Percentiles rank a stretch among this genome's conserved stretches.
phyloP scores from a whole-genome alignment of 768 basidiomycete genomes.

The Lanmaoa rubissima region DNA sequence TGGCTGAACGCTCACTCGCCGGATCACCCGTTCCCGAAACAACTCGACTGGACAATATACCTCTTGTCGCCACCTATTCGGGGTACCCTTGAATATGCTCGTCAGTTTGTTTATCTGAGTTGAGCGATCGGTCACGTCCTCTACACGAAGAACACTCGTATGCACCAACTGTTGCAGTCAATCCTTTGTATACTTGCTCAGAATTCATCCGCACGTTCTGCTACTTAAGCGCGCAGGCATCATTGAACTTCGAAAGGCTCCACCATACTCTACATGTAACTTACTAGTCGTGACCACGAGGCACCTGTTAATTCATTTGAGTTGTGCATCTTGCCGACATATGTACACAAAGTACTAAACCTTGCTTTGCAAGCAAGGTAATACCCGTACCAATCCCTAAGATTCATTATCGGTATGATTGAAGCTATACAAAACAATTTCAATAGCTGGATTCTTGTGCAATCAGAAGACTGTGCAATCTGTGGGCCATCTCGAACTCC shows the following conservation, averaged over 20 bases:
- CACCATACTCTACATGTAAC: constrained; percentile 16
- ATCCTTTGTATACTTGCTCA: constrained; percentile 10
- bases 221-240: neutral
- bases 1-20: constrained; percentile 41
- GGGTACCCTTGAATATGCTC: constrained; percentile 10
- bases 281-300: constrained; percentile 1
- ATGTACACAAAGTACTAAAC: too few relatives aligned
- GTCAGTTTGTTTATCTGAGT: neutral
- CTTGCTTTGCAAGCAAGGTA: too few relatives aligned
- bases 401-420: neutral
- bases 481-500: neutral
- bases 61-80: constrained; percentile 26
- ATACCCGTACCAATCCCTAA: too few relatives aligned
- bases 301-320: neutral
- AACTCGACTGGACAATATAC: constrained; percentile 44
- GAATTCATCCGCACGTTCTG: neutral
- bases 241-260: neutral
- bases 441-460: neutral
- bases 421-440: neutral
- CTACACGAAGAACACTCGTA: neutral
- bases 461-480: neutral
- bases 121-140: neutral
- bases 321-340: too few relatives aligned
- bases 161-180: constrained; percentile 1
- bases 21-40: constrained; percentile 37